Base-by-base conservation (phyloP, 1,284 basidiomycete genomes). In the Cryptococcus maquisensis region DNA sequence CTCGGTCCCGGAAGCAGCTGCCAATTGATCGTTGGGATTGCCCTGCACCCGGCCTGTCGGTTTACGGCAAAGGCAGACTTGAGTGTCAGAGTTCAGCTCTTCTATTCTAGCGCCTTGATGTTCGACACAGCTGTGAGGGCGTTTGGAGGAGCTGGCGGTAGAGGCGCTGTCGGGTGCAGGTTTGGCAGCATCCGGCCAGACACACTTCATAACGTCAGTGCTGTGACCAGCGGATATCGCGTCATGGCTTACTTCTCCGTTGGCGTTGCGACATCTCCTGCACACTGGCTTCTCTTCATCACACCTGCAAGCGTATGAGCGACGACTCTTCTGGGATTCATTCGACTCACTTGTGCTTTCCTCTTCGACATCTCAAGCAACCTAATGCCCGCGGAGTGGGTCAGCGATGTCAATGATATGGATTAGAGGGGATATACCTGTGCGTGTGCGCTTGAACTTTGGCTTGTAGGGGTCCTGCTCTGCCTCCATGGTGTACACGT, bases 251-350 rank as follows among this genome's bases (percentile, higher is more conserved):
- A 48, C 51, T 45, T 59, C 47, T 32, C 51, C 46, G 7, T 28
- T 49, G 16, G 55, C 51, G 35, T 56, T 47, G 12, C 48, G 21
- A 39, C 57, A 59, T 37, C 57, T 21, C 28, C 38, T 28, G 37
- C 57, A 59, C 5, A 48, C 41, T 7, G 57, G 57, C 24, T 52
- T 52, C 47, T 55, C 53, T 21, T 59, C 57, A 36, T 59, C 53
- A 36, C 57, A 59, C 42, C 55, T 56, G 43, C 16, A 15, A n/a
- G 15, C 10, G 18, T 5, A 9, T 20, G 36, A 35, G 15, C 3
- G n/a, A 45, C 21, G 38, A 16, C 24, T 21, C 12, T 3, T 42
- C 16, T 15, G 21, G 24, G 26, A 4, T 10, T 10, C 9, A 41
- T 7, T 2, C 3, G 1, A 37, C 55, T 40, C 35, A 56, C 55